A percentile compares a stretch with the other conserved stretches of the same genome.
Conservation (phyloP, 768 basidiomycete genomes). For the Tricholoma terreum region DNA sequence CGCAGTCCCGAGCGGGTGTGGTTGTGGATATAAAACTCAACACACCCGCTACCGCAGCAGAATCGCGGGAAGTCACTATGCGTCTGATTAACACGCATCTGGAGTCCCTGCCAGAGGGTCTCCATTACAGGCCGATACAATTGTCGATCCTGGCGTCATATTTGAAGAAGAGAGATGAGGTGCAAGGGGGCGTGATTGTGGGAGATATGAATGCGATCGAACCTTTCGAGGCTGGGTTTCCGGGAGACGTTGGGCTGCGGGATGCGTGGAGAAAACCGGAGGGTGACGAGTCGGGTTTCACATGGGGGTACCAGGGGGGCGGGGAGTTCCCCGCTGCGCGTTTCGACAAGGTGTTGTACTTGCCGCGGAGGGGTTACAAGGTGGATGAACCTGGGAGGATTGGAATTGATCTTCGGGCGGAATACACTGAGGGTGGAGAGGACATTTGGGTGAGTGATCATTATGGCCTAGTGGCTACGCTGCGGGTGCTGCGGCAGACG, state of each 20-base stretch:
- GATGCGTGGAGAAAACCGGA: slow-evolving; percentile 59
- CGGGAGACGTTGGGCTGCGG: slow-evolving; percentile 42
- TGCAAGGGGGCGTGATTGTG: slow-evolving; percentile 59
- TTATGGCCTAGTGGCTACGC: slow-evolving; percentile 50
- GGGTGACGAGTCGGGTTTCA: slow-evolving; percentile 45
- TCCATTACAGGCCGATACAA: slow-evolving; percentile 44
- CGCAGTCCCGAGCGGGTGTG: slow-evolving; percentile 53
- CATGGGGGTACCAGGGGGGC: slow-evolving; percentile 69
- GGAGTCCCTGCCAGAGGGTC: slow-evolving; percentile 56
- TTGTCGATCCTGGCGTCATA: slow-evolving; percentile 48
- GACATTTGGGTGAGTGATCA: slow-evolving; percentile 66
- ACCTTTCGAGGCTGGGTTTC: slow-evolving; percentile 40
- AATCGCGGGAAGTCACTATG: slow-evolving; percentile 40
- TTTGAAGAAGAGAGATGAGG: slow-evolving; percentile 42
- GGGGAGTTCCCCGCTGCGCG: slow-evolving; percentile 47
- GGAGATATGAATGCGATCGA: slow-evolving; percentile 75
- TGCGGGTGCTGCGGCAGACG: slow-evolving; percentile 26
- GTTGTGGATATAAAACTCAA: slow-evolving; percentile 53
- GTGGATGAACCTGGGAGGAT: slow-evolving; percentile 54
- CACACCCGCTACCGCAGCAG: slow-evolving; percentile 28
- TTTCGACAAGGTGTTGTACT: slow-evolving; percentile 66
- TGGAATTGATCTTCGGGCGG: slow-evolving; percentile 51
- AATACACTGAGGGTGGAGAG: slow-evolving; percentile 27
- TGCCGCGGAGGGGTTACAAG: slow-evolving; percentile 44
- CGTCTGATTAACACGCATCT: slow-evolving; percentile 73